Evolutionary conservation across 129 eudicot genomes (phyloP), one percentile per base, ranked within the genome.

Genomic region (Logfia minima): DNA sequence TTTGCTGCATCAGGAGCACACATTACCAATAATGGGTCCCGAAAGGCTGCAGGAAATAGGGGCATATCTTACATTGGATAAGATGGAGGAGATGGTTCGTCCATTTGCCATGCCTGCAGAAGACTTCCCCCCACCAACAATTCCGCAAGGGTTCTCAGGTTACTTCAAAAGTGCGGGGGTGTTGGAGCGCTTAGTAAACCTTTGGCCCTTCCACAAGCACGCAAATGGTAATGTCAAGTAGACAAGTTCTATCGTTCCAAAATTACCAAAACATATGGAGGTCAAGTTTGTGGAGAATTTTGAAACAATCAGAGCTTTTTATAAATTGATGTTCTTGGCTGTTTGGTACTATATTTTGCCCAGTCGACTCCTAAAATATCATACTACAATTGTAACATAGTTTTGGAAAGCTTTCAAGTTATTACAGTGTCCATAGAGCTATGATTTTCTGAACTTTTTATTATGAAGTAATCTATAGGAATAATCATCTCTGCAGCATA

Each of bases 61-160:
- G 68, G 86, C 97, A 26, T 91, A 85, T 79, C 78, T 94, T 69
- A 94, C 97, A 32, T 65, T 94, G 26, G 99, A 91, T 82, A 89
- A 73, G 77, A 86, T 94, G 96, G 99, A 91, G 76, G 86, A 82
- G 70, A 86, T 94, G 99, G 71, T 89, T 5, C 90, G 88, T n/a
- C 88, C 92, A 2, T 94, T 91, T 86, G 99, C 99, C 0, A 94
- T 91, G 99, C 99, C 99, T 31, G 99, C 97, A 0, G 99, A 94
- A 81, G 99, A 94, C 83, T 94, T 94, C 58, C 99, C 99, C n/a
- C 99, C 99, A 9, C 93, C 99, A 6, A 9, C 93, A 13, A 89
- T 71, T 31, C 99, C 99, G 19, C 93, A 88, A 65, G 99, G 99
- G 61, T 94, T 94, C 85, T 79, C 97, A 0, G 99, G 99, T 72